Evolutionary conservation across 228 moss, liverwort and hornwort species (phyloP).

Genomic region (Sphagnum fallax): DNA sequence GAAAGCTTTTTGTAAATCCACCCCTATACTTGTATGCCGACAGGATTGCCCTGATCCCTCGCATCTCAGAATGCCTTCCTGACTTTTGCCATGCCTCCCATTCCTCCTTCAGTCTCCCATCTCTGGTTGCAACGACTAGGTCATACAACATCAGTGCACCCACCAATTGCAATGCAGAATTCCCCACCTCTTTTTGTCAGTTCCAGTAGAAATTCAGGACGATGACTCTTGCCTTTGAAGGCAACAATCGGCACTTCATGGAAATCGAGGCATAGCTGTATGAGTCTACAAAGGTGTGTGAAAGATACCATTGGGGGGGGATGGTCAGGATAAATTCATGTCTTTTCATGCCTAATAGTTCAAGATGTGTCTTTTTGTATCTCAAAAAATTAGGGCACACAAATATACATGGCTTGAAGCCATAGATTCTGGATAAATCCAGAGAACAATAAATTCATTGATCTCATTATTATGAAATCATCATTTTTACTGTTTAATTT

Average conservation of each 20-base stretch:
- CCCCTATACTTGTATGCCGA: slow-evolving; percentile 30
- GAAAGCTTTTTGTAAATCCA: slow-evolving; percentile 31
- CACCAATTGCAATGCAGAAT: slow-evolving; percentile 19
- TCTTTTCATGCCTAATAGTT: too few species aligned
- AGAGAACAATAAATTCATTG: too few species aligned
- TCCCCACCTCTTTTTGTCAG: slow-evolving; percentile 49
- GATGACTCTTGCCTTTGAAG: slow-evolving; percentile 43
- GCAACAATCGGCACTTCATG: slow-evolving; percentile 44
- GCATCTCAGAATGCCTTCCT: slow-evolving; percentile 40
- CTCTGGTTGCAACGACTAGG: slow-evolving; percentile 34
- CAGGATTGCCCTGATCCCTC: slow-evolving; percentile 38
- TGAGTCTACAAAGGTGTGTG: too few species aligned
- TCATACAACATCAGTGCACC: slow-evolving; percentile 61
- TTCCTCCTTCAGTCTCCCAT: slow-evolving; percentile 50
- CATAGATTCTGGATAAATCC: too few species aligned
- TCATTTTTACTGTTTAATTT: too few species aligned
- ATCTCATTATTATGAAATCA: too few species aligned
- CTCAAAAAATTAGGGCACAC: too few species aligned
- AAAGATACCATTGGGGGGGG: too few species aligned
- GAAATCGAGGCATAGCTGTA: slow-evolving; percentile 30
- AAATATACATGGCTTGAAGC: too few species aligned
- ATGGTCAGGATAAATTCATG: too few species aligned
- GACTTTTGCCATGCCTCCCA: slow-evolving; percentile 50
- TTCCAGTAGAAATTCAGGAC: slow-evolving; percentile 32
- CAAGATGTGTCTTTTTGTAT: too few species aligned